phyloP scores from a whole-genome alignment of 192 early-diverging fungal genomes.

The Globomyces pollinis-pini region DNA sequence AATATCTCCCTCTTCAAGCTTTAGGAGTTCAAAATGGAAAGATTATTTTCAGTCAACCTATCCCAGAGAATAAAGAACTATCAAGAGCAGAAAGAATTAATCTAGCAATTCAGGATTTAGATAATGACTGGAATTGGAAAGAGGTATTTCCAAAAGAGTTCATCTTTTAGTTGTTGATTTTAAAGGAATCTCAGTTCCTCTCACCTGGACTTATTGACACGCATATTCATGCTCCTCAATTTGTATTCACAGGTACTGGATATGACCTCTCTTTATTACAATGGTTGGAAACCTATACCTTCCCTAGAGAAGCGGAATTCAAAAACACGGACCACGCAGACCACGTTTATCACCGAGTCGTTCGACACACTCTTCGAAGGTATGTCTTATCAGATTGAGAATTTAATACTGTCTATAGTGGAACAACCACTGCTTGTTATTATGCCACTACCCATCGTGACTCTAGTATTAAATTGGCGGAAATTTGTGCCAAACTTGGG shows the following conservation, averaged over 20 bases:
- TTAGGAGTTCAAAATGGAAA: conserved; percentile 61
- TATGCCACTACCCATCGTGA: conserved; percentile 86
- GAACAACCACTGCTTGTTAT: conserved; percentile 88
- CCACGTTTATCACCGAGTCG: conserved; percentile 55
- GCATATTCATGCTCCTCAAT: conserved; percentile 92
- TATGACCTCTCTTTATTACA: conserved; percentile 83
- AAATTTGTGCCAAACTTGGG: conserved; percentile 49
- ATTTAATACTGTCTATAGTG: conserved; percentile 31
- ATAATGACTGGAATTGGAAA: background rate
- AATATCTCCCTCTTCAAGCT: conserved; percentile 55
- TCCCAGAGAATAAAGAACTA: background rate
- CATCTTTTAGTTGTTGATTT: background rate
- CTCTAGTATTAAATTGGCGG: conserved; percentile 62
- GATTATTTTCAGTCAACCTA: conserved; percentile 47
- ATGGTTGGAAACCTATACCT: conserved; percentile 87
- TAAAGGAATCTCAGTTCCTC: conserved; percentile 55
- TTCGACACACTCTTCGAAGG: conserved; percentile 60
- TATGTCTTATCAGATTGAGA: background rate
- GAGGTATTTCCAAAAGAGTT: background rate
- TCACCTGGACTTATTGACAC: conserved; percentile 91
- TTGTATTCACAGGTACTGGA: conserved; percentile 78
- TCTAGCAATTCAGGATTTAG: background rate
- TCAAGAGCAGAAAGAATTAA: background rate
- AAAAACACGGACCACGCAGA: conserved; percentile 58
- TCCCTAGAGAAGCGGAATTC: conserved; percentile 76